Evolutionary conservation across 2,329 filamentous ascomycete species (phyloP).

Genomic region (Beauveria pseudobassiana): DNA sequence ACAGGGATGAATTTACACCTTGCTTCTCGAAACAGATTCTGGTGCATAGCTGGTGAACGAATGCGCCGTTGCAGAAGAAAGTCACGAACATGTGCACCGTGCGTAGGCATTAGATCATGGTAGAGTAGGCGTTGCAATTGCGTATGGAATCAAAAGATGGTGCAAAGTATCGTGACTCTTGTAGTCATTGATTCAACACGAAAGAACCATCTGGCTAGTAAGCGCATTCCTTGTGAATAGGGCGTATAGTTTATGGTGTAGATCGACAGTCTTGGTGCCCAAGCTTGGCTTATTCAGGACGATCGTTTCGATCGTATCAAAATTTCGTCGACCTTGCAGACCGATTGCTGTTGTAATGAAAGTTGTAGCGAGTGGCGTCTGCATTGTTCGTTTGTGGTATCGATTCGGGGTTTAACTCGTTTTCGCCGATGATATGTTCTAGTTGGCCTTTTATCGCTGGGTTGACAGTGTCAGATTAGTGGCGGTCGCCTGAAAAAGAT

Average conservation of each 20-base stretch:
- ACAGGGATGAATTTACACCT: background rate
- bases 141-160: background rate
- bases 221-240: background rate
- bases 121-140: background rate
- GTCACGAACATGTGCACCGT: background rate
- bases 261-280: background rate
- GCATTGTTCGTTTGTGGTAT: background rate
- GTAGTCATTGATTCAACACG: constrained; percentile 1
- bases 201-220: background rate
- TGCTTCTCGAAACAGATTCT: background rate
- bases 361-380: background rate
- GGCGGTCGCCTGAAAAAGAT: background rate
- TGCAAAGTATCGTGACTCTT: background rate
- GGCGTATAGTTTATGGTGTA: background rate
- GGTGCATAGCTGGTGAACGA: background rate
- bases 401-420: background rate
- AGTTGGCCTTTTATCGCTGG: background rate
- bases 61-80: background rate
- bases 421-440: background rate
- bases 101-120: background rate
- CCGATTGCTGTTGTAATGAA: background rate
- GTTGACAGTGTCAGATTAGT: background rate
- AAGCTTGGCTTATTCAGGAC: background rate
- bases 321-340: background rate
- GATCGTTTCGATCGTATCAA: background rate